Evolutionary conservation across 768 basidiomycete genomes (phyloP).

Genomic region (Megacollybia marginata): DNA sequence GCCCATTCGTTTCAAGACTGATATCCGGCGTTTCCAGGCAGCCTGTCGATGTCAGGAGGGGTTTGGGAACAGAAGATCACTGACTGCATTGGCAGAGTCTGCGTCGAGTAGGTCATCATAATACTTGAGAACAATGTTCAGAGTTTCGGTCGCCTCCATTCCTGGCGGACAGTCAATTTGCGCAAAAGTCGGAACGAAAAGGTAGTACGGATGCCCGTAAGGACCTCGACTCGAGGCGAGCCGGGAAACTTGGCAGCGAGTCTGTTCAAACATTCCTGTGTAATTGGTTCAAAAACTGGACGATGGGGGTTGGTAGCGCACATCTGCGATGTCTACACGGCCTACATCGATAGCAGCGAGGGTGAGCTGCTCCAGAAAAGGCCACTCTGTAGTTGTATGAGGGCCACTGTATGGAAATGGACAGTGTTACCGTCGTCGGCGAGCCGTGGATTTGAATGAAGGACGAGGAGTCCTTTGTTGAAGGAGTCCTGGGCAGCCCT

Average conservation of each 20-base stretch:
- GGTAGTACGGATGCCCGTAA: constrained; percentile 53
- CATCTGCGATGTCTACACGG: constrained; percentile 66
- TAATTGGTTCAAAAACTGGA: neutral
- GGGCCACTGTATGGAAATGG: neutral
- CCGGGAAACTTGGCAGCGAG: constrained; percentile 63
- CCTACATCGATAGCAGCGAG: constrained; percentile 75
- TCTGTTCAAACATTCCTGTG: constrained; percentile 54
- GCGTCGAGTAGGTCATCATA: constrained; percentile 51
- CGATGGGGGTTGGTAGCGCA: constrained; percentile 27
- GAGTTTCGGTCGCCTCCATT: constrained; percentile 35
- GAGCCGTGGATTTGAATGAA: constrained; percentile 35
- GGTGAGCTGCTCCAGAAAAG: constrained; percentile 72
- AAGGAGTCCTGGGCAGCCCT: constrained; percentile 55
- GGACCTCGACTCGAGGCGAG: constrained; percentile 73
- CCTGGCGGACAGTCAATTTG: no score
- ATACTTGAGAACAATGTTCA: constrained; percentile 32
- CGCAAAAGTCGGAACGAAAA: no score
- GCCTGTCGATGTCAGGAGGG: constrained; percentile 30
- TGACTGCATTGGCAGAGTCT: constrained; percentile 65
- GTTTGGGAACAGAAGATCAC: constrained; percentile 14
- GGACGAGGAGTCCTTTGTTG: constrained; percentile 40
- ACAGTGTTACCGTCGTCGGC: constrained; percentile 46
- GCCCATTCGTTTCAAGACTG: constrained; percentile 58
- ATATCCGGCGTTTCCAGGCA: constrained; percentile 76
- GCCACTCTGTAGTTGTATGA: constrained; percentile 49